Base-by-base conservation (phyloP, 2,329 filamentous ascomycete species). In the Septoria linicola region DNA sequence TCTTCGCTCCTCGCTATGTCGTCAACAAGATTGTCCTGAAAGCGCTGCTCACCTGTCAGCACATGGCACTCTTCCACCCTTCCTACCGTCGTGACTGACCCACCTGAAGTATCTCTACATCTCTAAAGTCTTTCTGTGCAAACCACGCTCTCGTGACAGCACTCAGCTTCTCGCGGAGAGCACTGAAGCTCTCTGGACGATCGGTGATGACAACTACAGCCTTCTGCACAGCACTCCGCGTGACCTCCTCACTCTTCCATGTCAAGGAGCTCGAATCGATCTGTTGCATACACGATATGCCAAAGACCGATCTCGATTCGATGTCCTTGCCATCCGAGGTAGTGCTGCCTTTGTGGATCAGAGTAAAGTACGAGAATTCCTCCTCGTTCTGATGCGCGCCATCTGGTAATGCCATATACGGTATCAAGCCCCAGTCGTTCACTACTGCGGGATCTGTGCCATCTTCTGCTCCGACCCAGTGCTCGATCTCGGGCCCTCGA, bases 351-450 rank as follows among this genome's bases (percentile, higher is more conserved):
- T 84, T 82, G 23, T 68, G 54, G 11, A 68, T 65, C 36, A 99
- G 83, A 7, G 92, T 97, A 70, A 99, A 99, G 75, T 99, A 99
- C 44, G 91, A 96, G 76, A 97, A 99, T 73, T 97, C 93, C 73
- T 99, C 93, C 51, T 86, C 87, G 17, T 88, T 85, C 84, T 90
- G 84, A 76, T 99, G 93, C 47, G 93, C 93, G 46, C 93, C 93
- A 69, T 99, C 93, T 51, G 89, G 93, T 65, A 99, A 74, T 20
- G 93, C 93, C 89, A 97, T 96, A 71, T 99, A 99, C 0, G 93
- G 91, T 55, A 99, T 77, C 61, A 96, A 72, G 21, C 84, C 80
- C 93, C 93, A 99, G 67, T 93, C 89, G 72, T 95, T 92, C 53
- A 91, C 87, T 39, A 73, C 76, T 3, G 87, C 87, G 8, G 92